phyloP scores from a whole-genome alignment of 306 rosid genomes.

The Lupinus albus region DNA sequence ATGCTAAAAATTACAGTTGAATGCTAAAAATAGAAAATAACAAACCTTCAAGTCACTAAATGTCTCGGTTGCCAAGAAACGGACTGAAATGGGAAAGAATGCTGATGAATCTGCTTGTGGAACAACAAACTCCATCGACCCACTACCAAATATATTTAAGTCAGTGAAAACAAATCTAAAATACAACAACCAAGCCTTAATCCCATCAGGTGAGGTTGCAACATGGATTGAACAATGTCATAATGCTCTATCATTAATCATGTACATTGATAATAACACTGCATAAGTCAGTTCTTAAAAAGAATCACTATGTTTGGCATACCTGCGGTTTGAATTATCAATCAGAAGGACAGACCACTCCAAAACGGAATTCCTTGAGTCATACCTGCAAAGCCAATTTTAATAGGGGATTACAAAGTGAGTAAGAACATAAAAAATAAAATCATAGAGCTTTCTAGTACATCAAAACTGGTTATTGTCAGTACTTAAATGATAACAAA shows the following conservation, averaged over 20 bases:
- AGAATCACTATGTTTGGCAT: conserved; percentile 16
- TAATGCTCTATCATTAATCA: too few species aligned
- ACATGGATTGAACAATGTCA: too few species aligned
- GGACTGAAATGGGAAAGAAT: conserved; percentile 87
- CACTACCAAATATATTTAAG: conserved; percentile 60
- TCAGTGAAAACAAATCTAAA: conserved; percentile 34
- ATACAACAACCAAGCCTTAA: too few species aligned
- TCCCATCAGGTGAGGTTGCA: too few species aligned
- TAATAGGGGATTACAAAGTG: background rate
- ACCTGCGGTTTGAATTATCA: conserved; percentile 95
- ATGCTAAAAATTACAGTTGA: conserved; percentile 6
- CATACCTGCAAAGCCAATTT: conserved; percentile 65
- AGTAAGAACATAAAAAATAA: conserved; percentile 11
- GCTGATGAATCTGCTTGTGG: conserved; percentile 81
- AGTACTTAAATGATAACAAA: conserved; percentile 8
- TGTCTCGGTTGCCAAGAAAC: conserved; percentile 74
- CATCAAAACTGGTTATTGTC: conserved; percentile 5
- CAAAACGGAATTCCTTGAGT: conserved; percentile 80
- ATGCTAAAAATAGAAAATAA: conserved; percentile 18
- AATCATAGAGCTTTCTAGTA: background rate
- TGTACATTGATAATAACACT: background rate
- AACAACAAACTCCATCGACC: conserved; percentile 93
- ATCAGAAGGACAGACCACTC: conserved; percentile 91
- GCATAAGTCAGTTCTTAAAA: conserved; percentile 10
- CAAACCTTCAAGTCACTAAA: conserved; percentile 89